Percentiles rank a stretch among this genome's conserved stretches.
phyloP scores from a whole-genome alignment of 2,329 filamentous ascomycete genomes.

The Alternaria sp. region DNA sequence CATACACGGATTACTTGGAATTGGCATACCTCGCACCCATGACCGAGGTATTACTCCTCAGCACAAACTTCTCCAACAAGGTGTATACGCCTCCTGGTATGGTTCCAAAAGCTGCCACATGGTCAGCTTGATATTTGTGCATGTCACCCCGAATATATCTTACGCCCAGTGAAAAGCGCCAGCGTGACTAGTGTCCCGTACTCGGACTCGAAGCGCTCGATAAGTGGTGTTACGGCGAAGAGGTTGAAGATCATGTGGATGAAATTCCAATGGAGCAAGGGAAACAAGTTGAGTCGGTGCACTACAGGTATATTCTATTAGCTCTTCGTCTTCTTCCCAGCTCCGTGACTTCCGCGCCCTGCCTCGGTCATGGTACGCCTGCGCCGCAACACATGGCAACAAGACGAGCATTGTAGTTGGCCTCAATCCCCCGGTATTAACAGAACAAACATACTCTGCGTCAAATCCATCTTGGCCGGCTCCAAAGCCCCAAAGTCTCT shows the following conservation, averaged over 20 bases:
- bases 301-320: slow-evolving; percentile 62
- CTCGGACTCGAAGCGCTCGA: slow-evolving; percentile 93
- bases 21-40: slow-evolving; percentile 79
- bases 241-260: slow-evolving; percentile 84
- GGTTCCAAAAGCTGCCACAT: slow-evolving; percentile 51
- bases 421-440: neutral
- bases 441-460: slow-evolving; percentile 67
- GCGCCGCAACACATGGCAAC: slow-evolving; percentile 2
- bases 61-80: slow-evolving; percentile 75
- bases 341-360: neutral
- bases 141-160: slow-evolving; percentile 48
- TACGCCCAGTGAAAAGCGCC: slow-evolving; percentile 89
- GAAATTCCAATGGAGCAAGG: slow-evolving; percentile 82
- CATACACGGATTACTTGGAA: rapidly evolving
- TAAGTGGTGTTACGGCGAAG: slow-evolving; percentile 80
- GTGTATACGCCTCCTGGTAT: slow-evolving; percentile 86
- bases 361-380: slow-evolving; percentile 1
- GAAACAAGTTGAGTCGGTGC: slow-evolving; percentile 92
- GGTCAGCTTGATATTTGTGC: slow-evolving; percentile 60
- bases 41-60: slow-evolving; percentile 76
- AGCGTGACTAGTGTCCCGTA: slow-evolving; percentile 90
- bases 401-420: neutral
- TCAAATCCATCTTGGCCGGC: slow-evolving; percentile 76
- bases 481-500: slow-evolving; percentile 80
- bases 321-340: slow-evolving; percentile 9